Evolutionary conservation across 106 monocot species (phyloP), one percentile per base, ranked within the genome.

Genomic region (Acorus calamus): DNA sequence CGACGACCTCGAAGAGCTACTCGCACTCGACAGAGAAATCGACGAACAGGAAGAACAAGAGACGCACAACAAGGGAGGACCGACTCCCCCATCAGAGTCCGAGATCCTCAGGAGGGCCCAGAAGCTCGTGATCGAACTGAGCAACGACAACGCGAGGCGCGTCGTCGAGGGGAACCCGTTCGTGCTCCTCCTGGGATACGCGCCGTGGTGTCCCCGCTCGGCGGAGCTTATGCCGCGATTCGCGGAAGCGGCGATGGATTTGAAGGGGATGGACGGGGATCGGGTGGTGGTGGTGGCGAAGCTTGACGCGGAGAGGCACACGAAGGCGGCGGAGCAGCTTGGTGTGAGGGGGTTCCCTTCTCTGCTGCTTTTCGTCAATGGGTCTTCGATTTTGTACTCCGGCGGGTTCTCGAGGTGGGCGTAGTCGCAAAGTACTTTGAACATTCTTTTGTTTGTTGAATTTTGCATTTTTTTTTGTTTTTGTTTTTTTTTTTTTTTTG

Each of bases 161-260:
- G 80, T 86, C 55, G 56, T 98, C 49, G 81, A 88, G 2, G 69
- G 69, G 47, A 83, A 83, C 57, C 83, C 74, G 77, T 63, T 78
- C 47, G 79, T 92, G 7, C 61, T 92, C 55, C 72, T 98, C 28
- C 79, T 98, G 4, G 98, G 98, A 2, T 98, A 92, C 65, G 73
- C 92, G 4, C 92, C 98, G 2, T 98, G 98, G 92, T 84, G 83
- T 65, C 77, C 74, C 11, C 68, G 83, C 67, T 92, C 92, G 56
- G 92, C 98, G 14, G 85, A 88, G 80, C 77, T 98, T 46, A 98
- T 98, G 92, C 98, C 92, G 14, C 66, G 79, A 28, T 98, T 86
- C 49, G 88, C 85, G 7, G 85, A 88, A 79, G 92, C 98, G 6
- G 87, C 92, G 2, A 69, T 65, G 66, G 59, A 48, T 41, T 73